Base-by-base conservation (phyloP, 805 yeast genomes). In the Metahyphopichia silvanorum region DNA sequence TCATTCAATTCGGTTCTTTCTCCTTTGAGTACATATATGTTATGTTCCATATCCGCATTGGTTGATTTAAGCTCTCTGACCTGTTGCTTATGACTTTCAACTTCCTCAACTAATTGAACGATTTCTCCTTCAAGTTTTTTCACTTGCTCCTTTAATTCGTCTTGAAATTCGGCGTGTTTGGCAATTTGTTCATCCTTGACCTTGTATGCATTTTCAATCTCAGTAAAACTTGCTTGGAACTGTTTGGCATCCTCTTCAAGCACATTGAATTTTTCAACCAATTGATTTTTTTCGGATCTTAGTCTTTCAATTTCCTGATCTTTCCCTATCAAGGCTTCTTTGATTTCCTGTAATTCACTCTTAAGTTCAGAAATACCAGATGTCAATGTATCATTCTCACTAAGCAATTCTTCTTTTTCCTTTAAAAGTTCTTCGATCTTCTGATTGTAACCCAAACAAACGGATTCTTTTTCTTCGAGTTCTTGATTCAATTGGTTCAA, bases 351-450 rank as follows among this genome's bases (percentile, higher is more conserved):
- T 12, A 23, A 33, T 27, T 37, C 31, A 21, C 19, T 12, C 15
- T 35, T 15, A 8, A 25, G 14, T 7, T 26, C 29, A 16, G 11
- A 28, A 22, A 32, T 36, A 11, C 35, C 28, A 9, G 9, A 31
- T 27, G 19, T 31, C 15, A 35, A 31, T 5, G 17, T 21, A 10
- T 33, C 38, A 3, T 20, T 21, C 12, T 36, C 35, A 15, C 25
- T 33, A n/a, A 33, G 21, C 18, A 38, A 27, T 3, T 39, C 41
- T 15, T 46, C 54, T 25, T 49, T 50, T 20, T 52, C 57, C 19
- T 37, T 37, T 9, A 12, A 5, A 5, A 12, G 25, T 8, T 23
- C 25, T 23, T 23, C 25, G 25, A 8, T 7, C 7, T n/a, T n/a
- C 4, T 23, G 14, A n/a, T 10, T 5, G 14, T n/a, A n/a, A n/a